phyloP scores from a whole-genome alignment of 768 basidiomycete genomes.

The Cytidiella melzeri region DNA sequence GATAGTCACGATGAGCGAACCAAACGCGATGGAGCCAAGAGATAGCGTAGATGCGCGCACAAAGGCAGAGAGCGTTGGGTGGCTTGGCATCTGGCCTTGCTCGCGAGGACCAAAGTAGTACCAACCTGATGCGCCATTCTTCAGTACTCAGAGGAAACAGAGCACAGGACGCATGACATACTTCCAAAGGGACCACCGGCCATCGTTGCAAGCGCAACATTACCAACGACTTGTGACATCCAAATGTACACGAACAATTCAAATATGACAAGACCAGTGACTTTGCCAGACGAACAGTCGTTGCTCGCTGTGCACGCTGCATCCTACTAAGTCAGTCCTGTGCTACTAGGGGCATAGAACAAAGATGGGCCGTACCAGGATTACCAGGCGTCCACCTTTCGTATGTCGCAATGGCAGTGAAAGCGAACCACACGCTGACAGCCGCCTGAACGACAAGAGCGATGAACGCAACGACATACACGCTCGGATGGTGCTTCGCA shows the following conservation, averaged over 20 bases:
- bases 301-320: slow-evolving; percentile 44
- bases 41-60: slow-evolving; percentile 72
- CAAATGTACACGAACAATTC: slow-evolving; percentile 81
- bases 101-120: slow-evolving; percentile 80
- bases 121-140: slow-evolving; percentile 32
- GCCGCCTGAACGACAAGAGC: slow-evolving; percentile 69
- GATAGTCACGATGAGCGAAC: slow-evolving; percentile 76
- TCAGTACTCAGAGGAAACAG: neutral
- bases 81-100: slow-evolving; percentile 62
- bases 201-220: slow-evolving; percentile 72
- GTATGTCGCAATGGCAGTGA: slow-evolving; percentile 71
- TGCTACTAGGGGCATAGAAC: neutral
- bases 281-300: slow-evolving; percentile 66
- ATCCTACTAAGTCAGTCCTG: neutral
- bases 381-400: slow-evolving; percentile 75
- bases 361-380: slow-evolving; percentile 40
- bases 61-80: slow-evolving; percentile 66
- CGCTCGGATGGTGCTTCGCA: slow-evolving; percentile 74
- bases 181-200: slow-evolving; percentile 73
- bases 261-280: slow-evolving; percentile 74
- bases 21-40: slow-evolving; percentile 81
- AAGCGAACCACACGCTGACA: slow-evolving; percentile 70
- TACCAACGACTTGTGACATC: slow-evolving; percentile 78
- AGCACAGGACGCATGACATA: slow-evolving; percentile 15
- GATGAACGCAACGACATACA: slow-evolving; percentile 70